phyloP scores from a whole-genome alignment of 768 basidiomycete genomes.

The Ephemerocybe angulata region DNA sequence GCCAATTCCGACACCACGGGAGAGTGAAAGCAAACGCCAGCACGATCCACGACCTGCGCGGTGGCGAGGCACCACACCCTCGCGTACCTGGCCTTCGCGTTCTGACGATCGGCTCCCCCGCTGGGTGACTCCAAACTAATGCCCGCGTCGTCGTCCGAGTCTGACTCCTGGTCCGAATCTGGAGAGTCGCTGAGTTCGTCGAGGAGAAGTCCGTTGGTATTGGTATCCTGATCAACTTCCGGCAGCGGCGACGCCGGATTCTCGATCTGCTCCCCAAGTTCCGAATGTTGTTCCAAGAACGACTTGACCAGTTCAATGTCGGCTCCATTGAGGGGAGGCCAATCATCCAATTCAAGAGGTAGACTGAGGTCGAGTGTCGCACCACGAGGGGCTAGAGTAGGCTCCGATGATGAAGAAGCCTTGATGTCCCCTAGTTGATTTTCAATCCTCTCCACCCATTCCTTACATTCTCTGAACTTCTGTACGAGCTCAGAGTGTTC shows the following conservation, averaged over 20 bases:
- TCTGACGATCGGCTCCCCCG: too few relatives aligned
- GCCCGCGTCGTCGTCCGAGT: too few relatives aligned
- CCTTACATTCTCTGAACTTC: background rate
- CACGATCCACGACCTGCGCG: constrained; percentile 3
- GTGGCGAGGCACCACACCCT: background rate
- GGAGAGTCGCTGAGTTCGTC: too few relatives aligned
- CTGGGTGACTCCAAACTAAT: too few relatives aligned
- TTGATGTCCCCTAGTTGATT: background rate
- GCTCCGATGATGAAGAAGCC: too few relatives aligned
- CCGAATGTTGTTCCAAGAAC: background rate
- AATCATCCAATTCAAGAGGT: background rate
- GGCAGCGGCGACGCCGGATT: too few relatives aligned
- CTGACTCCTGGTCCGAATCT: too few relatives aligned
- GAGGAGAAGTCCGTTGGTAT: too few relatives aligned
- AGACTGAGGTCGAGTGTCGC: background rate
- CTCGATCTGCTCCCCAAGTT: background rate
- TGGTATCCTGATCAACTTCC: too few relatives aligned
- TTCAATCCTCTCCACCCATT: constrained; percentile 3
- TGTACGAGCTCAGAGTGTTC: background rate
- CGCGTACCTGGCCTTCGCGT: too few relatives aligned
- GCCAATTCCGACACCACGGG: constrained; percentile 18
- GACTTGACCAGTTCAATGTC: background rate
- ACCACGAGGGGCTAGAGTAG: too few relatives aligned
- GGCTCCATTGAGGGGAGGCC: background rate
- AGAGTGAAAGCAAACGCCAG: constrained; percentile 9